Evolutionary conservation across 2,329 filamentous ascomycete genomes (phyloP).

Genomic region (Metarhizium humberi): DNA sequence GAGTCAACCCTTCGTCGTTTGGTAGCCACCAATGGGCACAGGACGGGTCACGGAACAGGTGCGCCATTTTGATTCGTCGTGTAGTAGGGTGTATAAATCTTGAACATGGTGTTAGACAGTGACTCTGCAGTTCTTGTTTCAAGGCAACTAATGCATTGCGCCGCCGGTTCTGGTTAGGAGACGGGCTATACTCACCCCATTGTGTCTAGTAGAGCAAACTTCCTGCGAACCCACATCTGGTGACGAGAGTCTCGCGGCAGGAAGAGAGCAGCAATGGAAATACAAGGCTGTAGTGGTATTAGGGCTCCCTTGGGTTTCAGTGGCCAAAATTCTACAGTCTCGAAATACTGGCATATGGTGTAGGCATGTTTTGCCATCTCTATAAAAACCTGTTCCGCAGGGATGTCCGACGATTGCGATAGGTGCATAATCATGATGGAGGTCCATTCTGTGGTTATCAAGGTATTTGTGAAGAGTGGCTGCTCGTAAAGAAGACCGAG

Average conservation of each 20-base stretch:
- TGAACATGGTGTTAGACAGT: not conserved
- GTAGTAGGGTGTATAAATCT: conserved; percentile 78
- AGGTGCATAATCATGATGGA: conserved; percentile 73
- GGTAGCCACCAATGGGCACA: conserved; percentile 85
- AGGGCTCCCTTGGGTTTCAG: conserved; percentile 60
- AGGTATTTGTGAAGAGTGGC: conserved; percentile 65
- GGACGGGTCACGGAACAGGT: conserved; percentile 62
- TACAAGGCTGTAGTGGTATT: conserved; percentile 62
- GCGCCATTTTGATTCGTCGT: conserved; percentile 66
- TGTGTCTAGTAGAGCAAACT: conserved; percentile 69
- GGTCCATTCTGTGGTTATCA: conserved; percentile 67
- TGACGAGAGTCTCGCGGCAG: conserved; percentile 66
- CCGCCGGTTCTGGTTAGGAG: not conserved
- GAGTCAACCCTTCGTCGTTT: conserved; percentile 65
- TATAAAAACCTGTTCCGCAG: conserved; percentile 37
- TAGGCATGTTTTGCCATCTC: conserved; percentile 56
- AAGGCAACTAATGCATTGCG: not conserved
- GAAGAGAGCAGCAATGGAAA: conserved; percentile 71
- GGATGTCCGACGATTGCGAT: conserved; percentile 55
- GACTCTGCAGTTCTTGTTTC: not conserved
- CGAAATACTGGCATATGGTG: conserved; percentile 67
- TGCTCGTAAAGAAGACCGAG: conserved; percentile 61
- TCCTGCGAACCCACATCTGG: conserved; percentile 69
- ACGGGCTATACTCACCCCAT: conserved; percentile 55
- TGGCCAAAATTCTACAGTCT: conserved; percentile 66